Percentiles rank a stretch among this genome's conserved stretches.
Evolutionary conservation across 2,329 filamentous ascomycete genomes (phyloP).

Genomic region (Verruconis gallopava): DNA sequence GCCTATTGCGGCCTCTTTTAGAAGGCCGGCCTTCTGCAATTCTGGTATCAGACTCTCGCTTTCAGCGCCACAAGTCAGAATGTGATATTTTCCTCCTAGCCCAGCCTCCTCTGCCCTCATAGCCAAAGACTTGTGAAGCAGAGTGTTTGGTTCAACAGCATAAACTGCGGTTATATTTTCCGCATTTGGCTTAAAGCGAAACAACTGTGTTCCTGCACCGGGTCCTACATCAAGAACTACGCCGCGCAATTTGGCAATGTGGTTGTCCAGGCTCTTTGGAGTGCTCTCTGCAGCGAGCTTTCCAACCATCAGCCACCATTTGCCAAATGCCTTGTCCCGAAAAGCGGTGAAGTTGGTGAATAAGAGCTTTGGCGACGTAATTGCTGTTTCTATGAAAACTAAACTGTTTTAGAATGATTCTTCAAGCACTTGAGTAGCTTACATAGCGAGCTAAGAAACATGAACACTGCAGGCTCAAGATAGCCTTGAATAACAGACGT

Average conservation of each 20-base stretch:
- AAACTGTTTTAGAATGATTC: too few species aligned
- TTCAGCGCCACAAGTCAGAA: constrained; percentile 36
- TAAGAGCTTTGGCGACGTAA: constrained; percentile 4
- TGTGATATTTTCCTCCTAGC: constrained; percentile 35
- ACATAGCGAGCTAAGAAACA: too few species aligned
- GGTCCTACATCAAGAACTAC: constrained; percentile 31
- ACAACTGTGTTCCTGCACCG: constrained; percentile 39
- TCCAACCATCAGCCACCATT: constrained; percentile 12
- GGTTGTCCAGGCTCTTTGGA: constrained; percentile 18
- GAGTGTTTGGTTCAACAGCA: constrained; percentile 39
- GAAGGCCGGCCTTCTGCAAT: constrained; percentile 30
- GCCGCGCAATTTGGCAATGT: constrained; percentile 20
- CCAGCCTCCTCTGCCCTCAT: constrained; percentile 28
- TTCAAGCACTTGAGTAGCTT: too few species aligned
- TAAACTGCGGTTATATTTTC: constrained; percentile 35
- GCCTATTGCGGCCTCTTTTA: constrained; percentile 16
- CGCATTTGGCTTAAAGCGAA: constrained; percentile 28
- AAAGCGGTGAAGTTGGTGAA: constrained; percentile 5
- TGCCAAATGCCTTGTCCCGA: constrained; percentile 7
- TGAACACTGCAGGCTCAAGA: too few species aligned
- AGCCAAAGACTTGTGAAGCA: constrained; percentile 33
- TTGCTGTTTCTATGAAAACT: background rate
- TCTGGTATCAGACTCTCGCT: constrained; percentile 32
- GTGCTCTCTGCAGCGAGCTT: constrained; percentile 23
- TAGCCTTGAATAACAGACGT: too few species aligned